These are phyloP conservation scores for Tricholomella constricta DNA, from an alignment of 768 basidiomycete genomes.

Conservation along the genomic window DNA sequence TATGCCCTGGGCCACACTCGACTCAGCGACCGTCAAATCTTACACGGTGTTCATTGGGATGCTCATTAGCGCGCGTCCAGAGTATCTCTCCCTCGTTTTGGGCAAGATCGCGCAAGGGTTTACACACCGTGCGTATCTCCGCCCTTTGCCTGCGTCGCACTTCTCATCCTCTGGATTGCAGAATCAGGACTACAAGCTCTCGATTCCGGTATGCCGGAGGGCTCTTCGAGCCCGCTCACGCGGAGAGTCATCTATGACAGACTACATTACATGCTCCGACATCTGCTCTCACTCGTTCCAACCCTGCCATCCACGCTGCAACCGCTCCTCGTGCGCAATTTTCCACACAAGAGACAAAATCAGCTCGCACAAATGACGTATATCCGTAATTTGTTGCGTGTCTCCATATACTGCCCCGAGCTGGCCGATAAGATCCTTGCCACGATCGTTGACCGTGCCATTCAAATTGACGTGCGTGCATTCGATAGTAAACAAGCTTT, in stretches of 20 bases:
- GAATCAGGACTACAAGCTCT: constrained; percentile 74
- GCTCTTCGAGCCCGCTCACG: constrained; percentile 71
- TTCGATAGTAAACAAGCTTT: background rate
- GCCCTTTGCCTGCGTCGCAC: background rate
- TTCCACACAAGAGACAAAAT: constrained; percentile 92
- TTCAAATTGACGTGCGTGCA: constrained; percentile 86
- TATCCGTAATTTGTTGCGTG: constrained; percentile 82
- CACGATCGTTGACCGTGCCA: constrained; percentile 89
- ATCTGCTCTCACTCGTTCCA: constrained; percentile 88
- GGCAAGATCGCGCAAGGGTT: constrained; percentile 82
- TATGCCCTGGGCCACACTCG: constrained; percentile 93
- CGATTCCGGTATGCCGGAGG: constrained; percentile 57
- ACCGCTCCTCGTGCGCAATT: constrained; percentile 80
- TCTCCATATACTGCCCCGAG: constrained; percentile 88
- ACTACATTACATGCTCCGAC: constrained; percentile 80
- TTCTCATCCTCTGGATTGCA: constrained; percentile 29
- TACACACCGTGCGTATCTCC: constrained; percentile 73
- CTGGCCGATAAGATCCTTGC: constrained; percentile 81
- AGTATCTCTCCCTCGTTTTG: constrained; percentile 86
- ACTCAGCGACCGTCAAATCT: constrained; percentile 79
- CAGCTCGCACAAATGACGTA: constrained; percentile 82
- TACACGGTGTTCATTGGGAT: constrained; percentile 91
- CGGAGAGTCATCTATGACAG: constrained; percentile 84
- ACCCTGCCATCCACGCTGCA: constrained; percentile 87
- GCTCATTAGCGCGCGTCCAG: constrained; percentile 87